Evolutionary conservation across 495 filamentous ascomycete genomes (phyloP).

Genomic region (Podospora pseudopauciseta): DNA sequence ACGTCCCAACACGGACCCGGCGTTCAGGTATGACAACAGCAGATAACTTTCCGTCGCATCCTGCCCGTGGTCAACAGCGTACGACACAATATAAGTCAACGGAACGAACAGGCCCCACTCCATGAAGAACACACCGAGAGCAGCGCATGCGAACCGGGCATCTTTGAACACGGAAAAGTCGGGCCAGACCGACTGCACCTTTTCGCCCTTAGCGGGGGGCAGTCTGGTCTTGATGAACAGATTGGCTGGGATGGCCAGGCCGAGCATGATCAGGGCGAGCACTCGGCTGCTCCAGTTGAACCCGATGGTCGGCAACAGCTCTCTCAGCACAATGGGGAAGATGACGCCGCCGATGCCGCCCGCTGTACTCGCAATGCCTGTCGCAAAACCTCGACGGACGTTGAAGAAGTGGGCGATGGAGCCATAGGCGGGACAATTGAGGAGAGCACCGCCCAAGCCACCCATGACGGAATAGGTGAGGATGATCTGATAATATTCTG

Average conservation of each 20-base stretch:
- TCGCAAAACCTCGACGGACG: constrained; percentile 55
- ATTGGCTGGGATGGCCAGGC: constrained; percentile 50
- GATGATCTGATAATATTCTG: constrained; percentile 64
- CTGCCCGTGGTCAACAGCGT: constrained; percentile 47
- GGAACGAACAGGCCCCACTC: constrained; percentile 49
- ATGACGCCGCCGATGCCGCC: constrained; percentile 59
- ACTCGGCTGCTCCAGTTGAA: constrained; percentile 59
- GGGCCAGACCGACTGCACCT: constrained; percentile 39
- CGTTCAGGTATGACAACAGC: constrained; percentile 56
- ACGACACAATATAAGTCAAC: constrained; percentile 50
- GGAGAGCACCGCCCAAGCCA: constrained; percentile 53
- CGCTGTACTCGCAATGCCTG: constrained; percentile 60
- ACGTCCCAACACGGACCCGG: constrained; percentile 60
- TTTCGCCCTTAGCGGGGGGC: constrained; percentile 33
- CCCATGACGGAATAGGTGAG: constrained; percentile 56
- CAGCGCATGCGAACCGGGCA: constrained; percentile 51
- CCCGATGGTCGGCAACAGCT: constrained; percentile 46
- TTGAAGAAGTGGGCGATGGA: constrained; percentile 66
- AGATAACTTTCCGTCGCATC: constrained; percentile 58
- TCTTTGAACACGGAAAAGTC: constrained; percentile 55
- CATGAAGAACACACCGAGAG: constrained; percentile 55
- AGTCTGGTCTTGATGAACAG: constrained; percentile 54
- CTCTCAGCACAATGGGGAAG: constrained; percentile 55
- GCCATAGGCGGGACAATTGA: constrained; percentile 58
- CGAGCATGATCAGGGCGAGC: constrained; percentile 56